A percentile compares a stretch with the other conserved stretches of the same genome.
Evolutionary conservation across 2,329 filamentous ascomycete genomes (phyloP).

Genomic region (Tolypocladium amazonense): DNA sequence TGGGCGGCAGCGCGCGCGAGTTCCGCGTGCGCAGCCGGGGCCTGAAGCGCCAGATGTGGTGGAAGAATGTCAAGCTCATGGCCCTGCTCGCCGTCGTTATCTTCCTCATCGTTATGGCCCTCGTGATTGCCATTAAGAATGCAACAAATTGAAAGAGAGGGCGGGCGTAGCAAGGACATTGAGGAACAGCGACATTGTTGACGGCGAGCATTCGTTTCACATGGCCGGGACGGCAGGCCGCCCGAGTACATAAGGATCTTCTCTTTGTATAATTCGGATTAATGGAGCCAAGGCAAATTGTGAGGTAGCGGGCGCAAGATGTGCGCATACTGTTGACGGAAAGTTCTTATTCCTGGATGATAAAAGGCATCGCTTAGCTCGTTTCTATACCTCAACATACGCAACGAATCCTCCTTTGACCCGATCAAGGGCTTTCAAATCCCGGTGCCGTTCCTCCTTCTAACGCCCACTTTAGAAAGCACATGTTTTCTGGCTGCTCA

Average conservation of each 20-base stretch:
- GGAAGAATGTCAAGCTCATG: conserved; percentile 98
- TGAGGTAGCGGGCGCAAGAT: background rate
- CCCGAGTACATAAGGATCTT: background rate
- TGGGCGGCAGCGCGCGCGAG: conserved; percentile 81
- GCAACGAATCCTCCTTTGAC: background rate
- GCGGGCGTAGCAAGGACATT: background rate
- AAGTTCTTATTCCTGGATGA: background rate
- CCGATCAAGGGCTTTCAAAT: background rate
- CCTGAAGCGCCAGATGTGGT: conserved; percentile 93
- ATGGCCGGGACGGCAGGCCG: background rate
- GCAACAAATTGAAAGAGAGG: conserved; percentile 3
- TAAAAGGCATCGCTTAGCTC: background rate
- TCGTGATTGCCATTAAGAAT: conserved; percentile 43
- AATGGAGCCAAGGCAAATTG: background rate
- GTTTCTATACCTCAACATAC: background rate
- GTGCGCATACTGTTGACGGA: background rate
- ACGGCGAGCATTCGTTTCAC: background rate
- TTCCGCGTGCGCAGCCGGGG: conserved; percentile 82
- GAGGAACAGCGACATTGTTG: background rate
- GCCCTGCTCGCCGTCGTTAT: conserved; percentile 63
- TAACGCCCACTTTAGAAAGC: background rate
- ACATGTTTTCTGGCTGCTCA: background rate
- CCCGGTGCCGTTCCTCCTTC: background rate
- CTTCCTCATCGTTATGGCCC: conserved; percentile 42
- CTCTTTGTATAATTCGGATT: background rate